Evolutionary conservation across 139 green algal genomes (phyloP), one percentile per base, ranked within the genome.

Genomic region (Diplosphaera chodatii): DNA sequence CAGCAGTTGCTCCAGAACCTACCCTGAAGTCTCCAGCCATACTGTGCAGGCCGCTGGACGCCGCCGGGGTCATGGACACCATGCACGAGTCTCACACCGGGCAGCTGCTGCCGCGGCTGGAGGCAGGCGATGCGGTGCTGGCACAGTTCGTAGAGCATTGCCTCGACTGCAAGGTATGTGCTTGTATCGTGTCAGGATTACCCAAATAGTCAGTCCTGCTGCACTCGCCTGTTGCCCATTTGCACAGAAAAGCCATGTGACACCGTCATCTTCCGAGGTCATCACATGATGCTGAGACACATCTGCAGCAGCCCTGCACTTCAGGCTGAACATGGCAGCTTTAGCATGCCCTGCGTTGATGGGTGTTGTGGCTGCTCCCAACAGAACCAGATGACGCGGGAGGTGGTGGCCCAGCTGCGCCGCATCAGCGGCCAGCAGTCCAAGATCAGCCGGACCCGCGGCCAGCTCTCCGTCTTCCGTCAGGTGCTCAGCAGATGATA

Each of bases 401-500:
- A 93, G 64, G 93, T 95, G 59, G 64, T 93, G 71, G 25, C 10
- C 29, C 87, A 94, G 84, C 85, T 98, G 81, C 87, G 84, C 76
- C 67, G 56, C 62, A 90, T 96, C 48, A 78, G 80, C n/a, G 67
- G 40, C 34, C 81, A 92, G 76, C 93, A 98, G 84, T 88, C 71
- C 71, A 84, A 84, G 56, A 97, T 98, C 77, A 75, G 87, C 62
- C 48, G 32, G 27, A 22, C 74, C 67, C 69, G 81, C 56, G 82
- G 91, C 74, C 88, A 90, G 76, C 87, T 96, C 69, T 82, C 84
- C 10, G 83, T 84, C 29, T 92, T 93, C 70, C 64, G 76, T 30
- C 88, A 91, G 84, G 75, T 88, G n/a, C n/a, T n/a, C n/a, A n/a
- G n/a, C n/a, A n/a, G n/a, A n/a, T n/a, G n/a, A n/a, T n/a, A n/a